Evolutionary conservation across 1,284 basidiomycete genomes (phyloP).

Genomic region (Ceratobasidium sp.): DNA sequence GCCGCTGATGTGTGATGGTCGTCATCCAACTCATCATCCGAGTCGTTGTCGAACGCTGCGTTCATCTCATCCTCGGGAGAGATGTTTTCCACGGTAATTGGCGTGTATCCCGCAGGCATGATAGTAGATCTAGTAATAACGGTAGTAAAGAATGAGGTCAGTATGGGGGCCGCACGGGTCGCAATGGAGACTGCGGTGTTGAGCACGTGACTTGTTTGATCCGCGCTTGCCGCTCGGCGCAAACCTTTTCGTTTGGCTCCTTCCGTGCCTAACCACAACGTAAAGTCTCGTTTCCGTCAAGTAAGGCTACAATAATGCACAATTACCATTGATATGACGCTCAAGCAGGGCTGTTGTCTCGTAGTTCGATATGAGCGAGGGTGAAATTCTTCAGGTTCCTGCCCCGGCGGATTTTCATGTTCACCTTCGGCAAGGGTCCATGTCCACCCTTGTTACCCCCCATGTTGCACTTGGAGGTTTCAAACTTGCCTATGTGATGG

Average conservation of each 20-base stretch:
- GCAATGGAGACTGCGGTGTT: conserved; percentile 16
- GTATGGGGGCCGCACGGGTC: background rate
- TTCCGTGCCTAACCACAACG: background rate
- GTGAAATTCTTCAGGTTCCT: conserved; percentile 59
- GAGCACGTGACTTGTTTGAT: conserved; percentile 35
- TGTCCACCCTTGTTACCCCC: conserved; percentile 86
- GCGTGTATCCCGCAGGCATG: conserved; percentile 40
- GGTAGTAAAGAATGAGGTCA: background rate
- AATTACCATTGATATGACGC: background rate
- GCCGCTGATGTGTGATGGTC: conserved; percentile 37
- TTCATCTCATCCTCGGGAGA: conserved; percentile 46
- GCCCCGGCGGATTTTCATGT: conserved; percentile 96
- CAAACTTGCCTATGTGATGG: conserved; percentile 95
- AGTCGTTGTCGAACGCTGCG: conserved; percentile 45
- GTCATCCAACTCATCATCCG: conserved; percentile 43
- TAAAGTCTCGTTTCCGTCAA: background rate
- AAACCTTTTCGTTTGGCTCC: conserved; percentile 22
- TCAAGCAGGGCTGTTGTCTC: background rate
- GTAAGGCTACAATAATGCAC: background rate
- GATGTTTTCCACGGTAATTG: conserved; percentile 32
- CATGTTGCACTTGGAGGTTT: conserved; percentile 93
- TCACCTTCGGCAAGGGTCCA: conserved; percentile 87
- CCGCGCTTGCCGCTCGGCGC: too few relatives aligned
- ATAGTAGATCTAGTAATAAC: background rate
- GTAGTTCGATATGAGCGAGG: conserved; percentile 35